Evolutionary conservation across 352 stramenopile species (phyloP), one percentile per base, ranked within the genome.

Genomic region (Heterotrichella gracilis): DNA sequence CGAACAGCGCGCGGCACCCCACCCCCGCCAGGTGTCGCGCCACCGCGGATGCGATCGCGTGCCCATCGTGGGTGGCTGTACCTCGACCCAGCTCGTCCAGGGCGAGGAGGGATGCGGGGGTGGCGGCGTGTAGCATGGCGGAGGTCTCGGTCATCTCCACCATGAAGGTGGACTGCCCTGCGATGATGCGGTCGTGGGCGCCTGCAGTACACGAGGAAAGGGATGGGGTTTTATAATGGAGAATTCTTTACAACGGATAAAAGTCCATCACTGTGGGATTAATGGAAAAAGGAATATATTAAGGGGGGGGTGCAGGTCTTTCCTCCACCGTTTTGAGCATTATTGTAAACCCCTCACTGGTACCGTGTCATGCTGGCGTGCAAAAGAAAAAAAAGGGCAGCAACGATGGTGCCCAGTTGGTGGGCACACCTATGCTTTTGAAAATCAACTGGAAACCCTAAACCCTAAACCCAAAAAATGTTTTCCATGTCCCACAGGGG

Each of bases 131-230:
- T 4, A 99, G 79, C 24, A 97, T 95, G 42, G 89, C 90, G 19
- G 93, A 87, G 20, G 92, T 98, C 78, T 99, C 92, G 0, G 89
- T 84, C 14, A 99, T 77, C 79, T 96, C 93, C 0, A 98, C 91
- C 75, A 93, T 98, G 68, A 99, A 94, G n/a, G 94, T 99, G 77
- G 86, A 96, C 73, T 99, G 90, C 0, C 93, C 92, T 2, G 88
- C 81, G 24, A 98, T 81, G 69, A 99, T 97, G 39, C 88, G 81
- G 75, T 99, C 94, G 64, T 53, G 73, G 14, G 70, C 70, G n/a
- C n/a, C n/a, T n/a, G n/a, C n/a, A n/a, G n/a, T n/a, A n/a, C n/a
- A n/a, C n/a, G n/a, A n/a, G n/a, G n/a, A n/a, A n/a, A n/a, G n/a
- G n/a, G n/a, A n/a, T n/a, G n/a, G n/a, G n/a, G n/a, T n/a, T n/a